Evolutionary conservation across 108 stramenopile species (phyloP).

Genomic region (Skeletonema tropicum): DNA sequence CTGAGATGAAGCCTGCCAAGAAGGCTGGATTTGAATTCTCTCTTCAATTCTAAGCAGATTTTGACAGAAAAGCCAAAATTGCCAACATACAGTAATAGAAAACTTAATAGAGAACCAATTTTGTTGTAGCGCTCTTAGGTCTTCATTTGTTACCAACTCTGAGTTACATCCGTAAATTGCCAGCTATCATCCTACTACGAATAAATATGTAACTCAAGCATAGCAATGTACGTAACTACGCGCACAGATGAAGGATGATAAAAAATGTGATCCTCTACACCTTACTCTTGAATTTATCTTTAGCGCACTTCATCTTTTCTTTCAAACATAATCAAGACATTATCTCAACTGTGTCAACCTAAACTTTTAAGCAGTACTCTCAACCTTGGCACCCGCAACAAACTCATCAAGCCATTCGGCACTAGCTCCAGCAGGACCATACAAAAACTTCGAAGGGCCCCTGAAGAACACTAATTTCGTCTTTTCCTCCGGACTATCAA

Average conservation of each 20-base stretch:
- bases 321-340: background rate
- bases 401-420: slow-evolving; percentile 84
- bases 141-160: too few species aligned
- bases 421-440: slow-evolving; percentile 85
- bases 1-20: slow-evolving; percentile 47
- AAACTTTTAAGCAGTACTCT: slow-evolving; percentile 5
- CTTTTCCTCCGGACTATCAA: slow-evolving; percentile 62
- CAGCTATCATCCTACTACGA: too few species aligned
- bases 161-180: too few species aligned
- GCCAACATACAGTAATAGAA: background rate
- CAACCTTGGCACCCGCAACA: slow-evolving; percentile 56
- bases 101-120: background rate
- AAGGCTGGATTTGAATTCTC: slow-evolving; percentile 13
- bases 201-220: too few species aligned
- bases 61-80: background rate
- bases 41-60: slow-evolving; percentile 11
- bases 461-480: slow-evolving; percentile 76
- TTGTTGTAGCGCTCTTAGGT: too few species aligned
- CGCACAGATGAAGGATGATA: too few species aligned
- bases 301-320: background rate
- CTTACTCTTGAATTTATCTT: too few species aligned
- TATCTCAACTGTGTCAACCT: background rate
- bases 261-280: too few species aligned
- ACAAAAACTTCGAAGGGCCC: slow-evolving; percentile 79
- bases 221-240: too few species aligned